Conservation (phyloP, 495 filamentous ascomycete species). For the Neurospora sp. region DNA sequence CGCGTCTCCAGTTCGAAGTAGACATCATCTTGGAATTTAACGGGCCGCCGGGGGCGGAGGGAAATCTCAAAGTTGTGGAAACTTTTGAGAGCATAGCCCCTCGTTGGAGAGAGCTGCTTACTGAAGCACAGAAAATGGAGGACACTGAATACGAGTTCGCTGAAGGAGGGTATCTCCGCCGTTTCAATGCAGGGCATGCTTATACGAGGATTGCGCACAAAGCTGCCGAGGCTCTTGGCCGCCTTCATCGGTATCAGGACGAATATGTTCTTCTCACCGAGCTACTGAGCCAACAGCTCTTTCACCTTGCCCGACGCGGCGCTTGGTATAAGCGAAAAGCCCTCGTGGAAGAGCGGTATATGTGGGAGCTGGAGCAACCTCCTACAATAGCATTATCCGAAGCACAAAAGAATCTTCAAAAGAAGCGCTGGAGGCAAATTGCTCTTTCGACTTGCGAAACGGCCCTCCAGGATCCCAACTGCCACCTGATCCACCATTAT, state of each 20-base stretch:
- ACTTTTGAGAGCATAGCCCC: constrained; percentile 68
- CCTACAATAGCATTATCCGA: constrained; percentile 24
- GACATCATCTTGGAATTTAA: constrained; percentile 82
- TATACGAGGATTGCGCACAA: constrained; percentile 93
- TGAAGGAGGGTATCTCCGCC: constrained; percentile 83
- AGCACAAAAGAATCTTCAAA: constrained; percentile 63
- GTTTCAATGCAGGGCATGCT: constrained; percentile 86
- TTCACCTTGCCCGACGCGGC: constrained; percentile 76
- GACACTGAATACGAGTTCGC: constrained; percentile 68
- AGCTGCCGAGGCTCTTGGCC: constrained; percentile 62
- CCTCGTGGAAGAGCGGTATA: constrained; percentile 89
- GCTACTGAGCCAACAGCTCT: constrained; percentile 70
- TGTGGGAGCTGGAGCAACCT: constrained; percentile 50
- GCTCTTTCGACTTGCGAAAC: constrained; percentile 77
- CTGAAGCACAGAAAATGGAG: constrained; percentile 73
- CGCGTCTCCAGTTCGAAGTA: constrained; percentile 72
- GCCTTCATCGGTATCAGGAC: constrained; percentile 67
- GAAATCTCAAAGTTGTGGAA: constrained; percentile 49
- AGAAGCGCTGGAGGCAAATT: constrained; percentile 73
- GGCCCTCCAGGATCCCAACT: constrained; percentile 76
- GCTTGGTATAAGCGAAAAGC: constrained; percentile 96
- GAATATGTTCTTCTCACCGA: constrained; percentile 69
- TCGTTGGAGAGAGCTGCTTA: constrained; percentile 65
- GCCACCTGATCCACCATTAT: constrained; percentile 86
- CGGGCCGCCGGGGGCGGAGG: constrained; percentile 56